These are phyloP conservation scores for Suillus weaverae DNA, from an alignment of 768 basidiomycete species.

Conservation along the genomic window DNA sequence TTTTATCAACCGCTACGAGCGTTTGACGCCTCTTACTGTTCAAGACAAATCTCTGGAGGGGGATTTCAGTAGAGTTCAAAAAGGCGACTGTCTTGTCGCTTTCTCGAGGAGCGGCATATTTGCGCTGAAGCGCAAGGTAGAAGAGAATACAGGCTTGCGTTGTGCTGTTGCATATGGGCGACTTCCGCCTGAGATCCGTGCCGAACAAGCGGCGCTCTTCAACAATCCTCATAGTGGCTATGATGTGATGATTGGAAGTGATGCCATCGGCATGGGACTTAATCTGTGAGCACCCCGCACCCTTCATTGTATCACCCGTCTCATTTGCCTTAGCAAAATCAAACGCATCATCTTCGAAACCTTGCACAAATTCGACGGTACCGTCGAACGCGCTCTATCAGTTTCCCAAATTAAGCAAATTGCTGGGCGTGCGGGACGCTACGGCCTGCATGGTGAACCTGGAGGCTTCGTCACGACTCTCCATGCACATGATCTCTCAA, in stretches of 20 bases:
- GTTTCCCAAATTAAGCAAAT: constrained; percentile 90
- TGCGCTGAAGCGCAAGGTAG: constrained; percentile 67
- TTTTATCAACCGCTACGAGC: constrained; percentile 77
- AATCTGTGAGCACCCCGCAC: constrained; percentile 68
- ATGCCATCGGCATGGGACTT: constrained; percentile 96
- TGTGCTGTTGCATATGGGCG: constrained; percentile 94
- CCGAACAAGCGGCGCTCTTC: constrained; percentile 90
- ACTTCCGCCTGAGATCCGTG: constrained; percentile 87
- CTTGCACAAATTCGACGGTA: constrained; percentile 66
- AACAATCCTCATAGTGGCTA: constrained; percentile 82
- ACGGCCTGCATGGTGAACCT: constrained; percentile 57
- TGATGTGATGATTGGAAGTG: constrained; percentile 90
- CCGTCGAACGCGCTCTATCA: constrained; percentile 46
- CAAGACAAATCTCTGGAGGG: constrained; percentile 62
- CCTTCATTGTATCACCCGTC: neutral
- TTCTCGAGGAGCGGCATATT: constrained; percentile 82
- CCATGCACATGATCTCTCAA: constrained; percentile 56
- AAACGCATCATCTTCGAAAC: constrained; percentile 79
- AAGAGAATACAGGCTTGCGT: constrained; percentile 66
- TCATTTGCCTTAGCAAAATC: constrained; percentile 67
- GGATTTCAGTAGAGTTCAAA: constrained; percentile 58
- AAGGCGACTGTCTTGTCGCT: constrained; percentile 90
- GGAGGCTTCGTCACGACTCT: constrained; percentile 78
- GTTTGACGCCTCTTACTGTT: constrained; percentile 81
- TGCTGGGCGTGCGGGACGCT: constrained; percentile 91